phyloP scores from a whole-genome alignment of 2,329 filamentous ascomycete species.

The Lizonia empirigonia region DNA sequence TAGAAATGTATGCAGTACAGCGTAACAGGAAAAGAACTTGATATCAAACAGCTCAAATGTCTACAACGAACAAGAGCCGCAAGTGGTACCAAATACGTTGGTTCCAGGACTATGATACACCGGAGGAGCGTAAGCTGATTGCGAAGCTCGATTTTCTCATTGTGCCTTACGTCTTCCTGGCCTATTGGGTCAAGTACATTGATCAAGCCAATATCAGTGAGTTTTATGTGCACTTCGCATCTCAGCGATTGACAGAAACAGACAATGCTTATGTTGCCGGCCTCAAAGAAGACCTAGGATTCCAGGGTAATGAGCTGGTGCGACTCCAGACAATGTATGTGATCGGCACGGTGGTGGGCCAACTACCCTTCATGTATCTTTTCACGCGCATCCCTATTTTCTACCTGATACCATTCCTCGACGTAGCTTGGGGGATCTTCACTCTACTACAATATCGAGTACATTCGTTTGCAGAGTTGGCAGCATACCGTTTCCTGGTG shows the following conservation, averaged over 20 bases:
- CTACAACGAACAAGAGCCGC: conserved; percentile 11
- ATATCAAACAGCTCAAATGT: conserved; percentile 1
- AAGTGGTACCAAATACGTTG: conserved; percentile 39
- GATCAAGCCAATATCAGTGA: conserved; percentile 62
- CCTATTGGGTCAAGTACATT: conserved; percentile 49
- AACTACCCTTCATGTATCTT: conserved; percentile 60
- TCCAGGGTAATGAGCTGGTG: conserved; percentile 61
- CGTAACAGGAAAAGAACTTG: neutral
- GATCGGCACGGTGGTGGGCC: conserved; percentile 57
- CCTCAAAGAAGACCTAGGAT: conserved; percentile 58
- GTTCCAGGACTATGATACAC: conserved; percentile 52
- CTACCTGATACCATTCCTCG: conserved; percentile 58
- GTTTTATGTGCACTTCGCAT: conserved; percentile 7
- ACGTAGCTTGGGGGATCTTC: conserved; percentile 62
- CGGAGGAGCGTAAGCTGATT: conserved; percentile 59
- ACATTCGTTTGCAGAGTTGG: conserved; percentile 56
- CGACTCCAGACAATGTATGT: conserved; percentile 61
- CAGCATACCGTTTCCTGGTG: conserved; percentile 61
- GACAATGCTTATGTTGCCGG: conserved; percentile 63
- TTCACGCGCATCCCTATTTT: conserved; percentile 54
- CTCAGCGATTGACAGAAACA: conserved; percentile 24
- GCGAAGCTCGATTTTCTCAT: conserved; percentile 62
- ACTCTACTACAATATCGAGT: conserved; percentile 62
- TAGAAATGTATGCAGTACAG: neutral
- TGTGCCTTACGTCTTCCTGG: conserved; percentile 61